Evolutionary conservation across 805 yeast species (phyloP).

Genomic region (Ogataea philodendri): DNA sequence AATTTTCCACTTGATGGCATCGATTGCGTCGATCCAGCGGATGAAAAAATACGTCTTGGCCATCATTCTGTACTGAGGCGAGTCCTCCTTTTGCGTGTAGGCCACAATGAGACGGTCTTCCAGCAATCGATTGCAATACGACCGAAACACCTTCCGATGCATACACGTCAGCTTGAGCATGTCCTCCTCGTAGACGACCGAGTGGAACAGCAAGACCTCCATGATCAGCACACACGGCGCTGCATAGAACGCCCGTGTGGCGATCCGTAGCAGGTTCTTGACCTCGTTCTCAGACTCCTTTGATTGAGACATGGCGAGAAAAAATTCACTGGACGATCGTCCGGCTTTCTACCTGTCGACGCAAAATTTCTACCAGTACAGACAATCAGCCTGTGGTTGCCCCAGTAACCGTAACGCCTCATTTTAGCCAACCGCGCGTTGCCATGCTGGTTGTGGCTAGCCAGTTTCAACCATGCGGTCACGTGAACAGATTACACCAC

Average conservation of each 20-base stretch:
- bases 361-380: too few relatives aligned
- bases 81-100: constrained; percentile 71
- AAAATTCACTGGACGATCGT: not conserved
- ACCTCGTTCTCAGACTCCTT: constrained; percentile 22
- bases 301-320: constrained; percentile 14
- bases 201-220: constrained; percentile 85
- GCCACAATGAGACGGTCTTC: constrained; percentile 78
- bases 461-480: too few relatives aligned
- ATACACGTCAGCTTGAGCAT: constrained; percentile 76
- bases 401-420: too few relatives aligned
- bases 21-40: constrained; percentile 90
- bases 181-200: constrained; percentile 91
- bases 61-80: constrained; percentile 61
- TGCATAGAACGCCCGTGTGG: constrained; percentile 83
- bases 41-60: constrained; percentile 77
- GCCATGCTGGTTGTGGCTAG: too few relatives aligned
- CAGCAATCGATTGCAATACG: constrained; percentile 72
- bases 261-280: constrained; percentile 61
- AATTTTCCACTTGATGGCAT: constrained; percentile 94
- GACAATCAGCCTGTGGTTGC: too few relatives aligned
- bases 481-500: too few relatives aligned
- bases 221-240: constrained; percentile 77
- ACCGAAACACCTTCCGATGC: constrained; percentile 81
- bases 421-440: too few relatives aligned
- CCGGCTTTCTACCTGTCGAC: too few relatives aligned